Conservation (phyloP, 768 basidiomycete species). For the Suillus luteus region DNA sequence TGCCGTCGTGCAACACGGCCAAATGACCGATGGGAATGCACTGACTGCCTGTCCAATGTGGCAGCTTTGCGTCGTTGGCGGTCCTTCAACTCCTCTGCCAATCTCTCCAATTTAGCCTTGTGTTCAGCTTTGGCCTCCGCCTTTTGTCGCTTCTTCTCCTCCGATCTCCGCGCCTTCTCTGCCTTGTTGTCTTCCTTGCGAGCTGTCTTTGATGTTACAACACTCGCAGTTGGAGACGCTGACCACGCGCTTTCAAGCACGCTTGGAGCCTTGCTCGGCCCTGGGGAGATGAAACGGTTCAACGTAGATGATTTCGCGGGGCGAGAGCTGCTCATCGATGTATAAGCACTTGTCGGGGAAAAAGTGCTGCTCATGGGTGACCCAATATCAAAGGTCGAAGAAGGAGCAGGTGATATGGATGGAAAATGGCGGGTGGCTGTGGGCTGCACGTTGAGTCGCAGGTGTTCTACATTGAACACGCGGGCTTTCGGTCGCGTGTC, state of each 20-base stretch:
- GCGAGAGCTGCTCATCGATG: conserved; percentile 3
- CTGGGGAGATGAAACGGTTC: conserved; percentile 31
- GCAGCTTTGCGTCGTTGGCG: conserved; percentile 34
- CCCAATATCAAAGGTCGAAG: conserved; percentile 15
- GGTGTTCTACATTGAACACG: conserved; percentile 27
- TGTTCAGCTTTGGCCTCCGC: conserved; percentile 42
- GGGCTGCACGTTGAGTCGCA: conserved; percentile 34
- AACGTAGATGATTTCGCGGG: conserved; percentile 26
- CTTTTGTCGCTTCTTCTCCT: conserved; percentile 46
- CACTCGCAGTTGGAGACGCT: conserved; percentile 24
- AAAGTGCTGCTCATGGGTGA: conserved; percentile 10
- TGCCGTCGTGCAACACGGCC: conserved; percentile 22
- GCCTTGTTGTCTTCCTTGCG: conserved; percentile 37
- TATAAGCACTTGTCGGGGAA: not conserved
- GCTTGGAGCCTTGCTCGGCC: conserved; percentile 20
- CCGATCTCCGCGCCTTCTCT: conserved; percentile 44
- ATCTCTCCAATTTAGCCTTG: conserved; percentile 40
- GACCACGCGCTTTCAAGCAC: conserved; percentile 12
- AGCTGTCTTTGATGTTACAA: conserved; percentile 13
- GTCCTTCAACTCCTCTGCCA: conserved; percentile 49
- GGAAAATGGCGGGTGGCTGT: conserved; percentile 19
- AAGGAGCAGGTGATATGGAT: conserved; percentile 19
- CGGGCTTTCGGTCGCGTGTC: conserved; percentile 24
- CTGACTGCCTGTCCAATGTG: conserved; percentile 33
- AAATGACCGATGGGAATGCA: conserved; percentile 28